Base-by-base conservation (phyloP, 1,284 basidiomycete genomes). In the Rhodotorula sp. region DNA sequence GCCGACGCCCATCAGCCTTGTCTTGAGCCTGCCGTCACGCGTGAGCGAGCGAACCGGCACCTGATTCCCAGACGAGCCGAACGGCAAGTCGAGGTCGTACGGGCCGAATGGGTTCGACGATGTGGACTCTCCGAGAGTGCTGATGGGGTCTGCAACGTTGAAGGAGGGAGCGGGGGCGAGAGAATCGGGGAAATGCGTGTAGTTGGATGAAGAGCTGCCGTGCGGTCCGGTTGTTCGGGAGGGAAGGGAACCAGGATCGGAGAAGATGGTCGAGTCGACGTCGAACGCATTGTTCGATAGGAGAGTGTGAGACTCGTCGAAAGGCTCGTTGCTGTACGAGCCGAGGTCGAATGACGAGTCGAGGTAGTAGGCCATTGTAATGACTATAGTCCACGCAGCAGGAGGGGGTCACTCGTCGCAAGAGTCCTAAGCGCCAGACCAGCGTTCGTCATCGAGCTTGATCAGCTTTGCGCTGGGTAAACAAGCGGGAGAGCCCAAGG, bases 1-100 rank as follows among this genome's bases (percentile, higher is more conserved):
- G 1, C 75, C 75, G n/a, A 75, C 60, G 24, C 75, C 75, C 67
- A 73, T 71, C n/a, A 76, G 54, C 30, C 66, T 64, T n/a, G 59
- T 75, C 59, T 74, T 71, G 59, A 75, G 63, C n/a, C 69, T n/a
- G 0, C 74, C 74, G 46, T 75, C 74, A n/a, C 60, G 55, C 15
- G 59, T 64, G 49, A 71, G 44, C 9, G 59, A 34, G 36, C 44
- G 52, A 54, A 71, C 47, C 44, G 59, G 53, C 65, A 57, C 36
- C 19, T 56, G 46, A 39, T 53, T 34, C 2, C 47, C 59, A 36
- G 65, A 47, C 47, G 66, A 66, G 67, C 67, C 66, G 65, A 72
- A 74, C 20, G 73, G 68, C 30, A 65, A 71, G 22, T 73, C 71
- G 36, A 64, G 61, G 63, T 73, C 68, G 66, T 63, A 67, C 32